Evolutionary conservation across 768 basidiomycete genomes (phyloP).

Genomic region (Lactarius hatsudake): DNA sequence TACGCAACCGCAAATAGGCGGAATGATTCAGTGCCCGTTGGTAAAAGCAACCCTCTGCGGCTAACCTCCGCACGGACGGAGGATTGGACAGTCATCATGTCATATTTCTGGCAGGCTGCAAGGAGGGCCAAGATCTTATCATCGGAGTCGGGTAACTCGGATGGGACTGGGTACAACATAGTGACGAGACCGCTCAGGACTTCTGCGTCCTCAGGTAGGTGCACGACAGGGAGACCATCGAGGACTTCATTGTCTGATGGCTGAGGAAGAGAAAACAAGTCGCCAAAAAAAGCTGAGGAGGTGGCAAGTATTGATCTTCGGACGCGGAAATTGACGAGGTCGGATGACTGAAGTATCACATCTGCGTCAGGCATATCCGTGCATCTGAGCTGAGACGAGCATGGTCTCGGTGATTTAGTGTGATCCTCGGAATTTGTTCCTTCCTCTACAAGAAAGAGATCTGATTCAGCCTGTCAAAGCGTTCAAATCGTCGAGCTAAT

Average conservation of each 20-base stretch:
- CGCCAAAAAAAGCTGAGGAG: background rate
- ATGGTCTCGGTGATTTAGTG: too few relatives aligned
- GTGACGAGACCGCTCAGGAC: slow-evolving; percentile 9
- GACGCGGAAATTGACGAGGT: slow-evolving; percentile 5
- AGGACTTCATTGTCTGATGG: background rate
- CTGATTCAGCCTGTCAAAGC: background rate
- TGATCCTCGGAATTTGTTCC: background rate
- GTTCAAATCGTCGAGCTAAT: background rate
- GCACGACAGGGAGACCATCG: background rate
- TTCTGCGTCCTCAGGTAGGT: background rate
- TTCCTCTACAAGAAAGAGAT: background rate
- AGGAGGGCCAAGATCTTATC: slow-evolving; percentile 7
- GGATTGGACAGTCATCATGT: slow-evolving; percentile 11
- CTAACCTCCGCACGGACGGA: background rate
- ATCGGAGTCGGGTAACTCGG: background rate
- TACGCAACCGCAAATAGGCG: slow-evolving; percentile 3
- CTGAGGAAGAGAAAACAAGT: slow-evolving; percentile 9
- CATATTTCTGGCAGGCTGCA: slow-evolving; percentile 12
- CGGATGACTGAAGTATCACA: slow-evolving; percentile 6
- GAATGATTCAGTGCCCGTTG: background rate
- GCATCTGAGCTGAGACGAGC: background rate
- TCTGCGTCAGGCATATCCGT: background rate
- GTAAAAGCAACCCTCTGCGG: background rate
- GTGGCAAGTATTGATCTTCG: background rate
- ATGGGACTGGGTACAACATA: slow-evolving; percentile 1